Conservation (phyloP, 2,329 filamentous ascomycete genomes). For the Pyrenochaeta sp. region DNA sequence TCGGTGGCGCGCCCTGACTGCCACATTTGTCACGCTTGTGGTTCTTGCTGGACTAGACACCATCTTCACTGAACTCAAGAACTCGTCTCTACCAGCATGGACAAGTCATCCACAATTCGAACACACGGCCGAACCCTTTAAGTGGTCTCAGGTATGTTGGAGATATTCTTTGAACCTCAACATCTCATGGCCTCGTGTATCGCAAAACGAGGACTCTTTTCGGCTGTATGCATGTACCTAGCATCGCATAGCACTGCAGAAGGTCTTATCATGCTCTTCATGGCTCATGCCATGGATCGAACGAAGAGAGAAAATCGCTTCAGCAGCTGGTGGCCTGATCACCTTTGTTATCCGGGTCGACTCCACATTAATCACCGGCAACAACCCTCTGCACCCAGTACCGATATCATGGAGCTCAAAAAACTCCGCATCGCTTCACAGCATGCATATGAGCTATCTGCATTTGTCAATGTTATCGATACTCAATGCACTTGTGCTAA, state of each 20-base stretch:
- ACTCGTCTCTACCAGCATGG: constrained; percentile 10
- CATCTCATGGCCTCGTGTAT: constrained; percentile 4
- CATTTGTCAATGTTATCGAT: not conserved
- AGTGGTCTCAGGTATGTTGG: constrained; percentile 35
- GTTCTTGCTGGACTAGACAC: constrained; percentile 27
- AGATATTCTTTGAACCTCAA: constrained; percentile 10
- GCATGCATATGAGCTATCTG: no score
- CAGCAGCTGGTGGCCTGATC: not conserved
- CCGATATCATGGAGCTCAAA: no score
- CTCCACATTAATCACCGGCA: no score
- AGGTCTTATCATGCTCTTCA: not conserved
- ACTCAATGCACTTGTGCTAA: constrained; percentile 15
- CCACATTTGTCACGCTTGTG: constrained; percentile 25
- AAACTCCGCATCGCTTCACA: no score
- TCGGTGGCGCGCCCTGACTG: constrained; percentile 17
- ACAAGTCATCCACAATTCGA: constrained; percentile 4
- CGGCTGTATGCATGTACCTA: no score
- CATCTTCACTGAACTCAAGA: constrained; percentile 22
- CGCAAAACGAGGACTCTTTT: not conserved
- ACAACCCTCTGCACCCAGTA: no score
- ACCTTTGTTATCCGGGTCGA: not conserved
- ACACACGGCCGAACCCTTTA: constrained; percentile 16
- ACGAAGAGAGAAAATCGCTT: not conserved
- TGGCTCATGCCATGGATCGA: not conserved
- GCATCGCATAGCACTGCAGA: not conserved